Percentiles rank a stretch among this genome's conserved stretches.
Evolutionary conservation across 140 eudicot genomes (phyloP).

Genomic region (Senecio squalidus): DNA sequence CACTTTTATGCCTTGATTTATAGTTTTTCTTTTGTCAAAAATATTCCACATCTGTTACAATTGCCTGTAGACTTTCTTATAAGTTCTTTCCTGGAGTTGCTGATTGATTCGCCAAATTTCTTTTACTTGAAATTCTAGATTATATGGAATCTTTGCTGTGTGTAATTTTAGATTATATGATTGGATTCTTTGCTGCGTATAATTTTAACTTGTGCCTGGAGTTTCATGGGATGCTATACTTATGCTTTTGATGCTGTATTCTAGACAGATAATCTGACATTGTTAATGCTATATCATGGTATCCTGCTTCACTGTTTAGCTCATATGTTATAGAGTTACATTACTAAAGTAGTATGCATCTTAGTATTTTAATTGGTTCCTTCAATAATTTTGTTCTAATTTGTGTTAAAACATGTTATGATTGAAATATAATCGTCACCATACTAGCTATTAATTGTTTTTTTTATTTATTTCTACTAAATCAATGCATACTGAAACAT

Average conservation of each 20-base stretch:
- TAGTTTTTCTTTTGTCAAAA: slow-evolving; percentile 6
- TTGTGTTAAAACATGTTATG: not conserved
- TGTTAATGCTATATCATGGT: slow-evolving; percentile 2
- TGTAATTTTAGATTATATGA: not conserved
- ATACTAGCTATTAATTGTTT: not conserved
- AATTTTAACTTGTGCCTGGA: slow-evolving; percentile 3
- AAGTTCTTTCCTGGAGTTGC: not conserved
- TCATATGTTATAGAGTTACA: not conserved
- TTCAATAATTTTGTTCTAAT: not conserved
- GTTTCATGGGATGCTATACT: slow-evolving; percentile 1
- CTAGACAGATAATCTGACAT: slow-evolving; percentile 1
- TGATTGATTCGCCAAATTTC: slow-evolving; percentile 7
- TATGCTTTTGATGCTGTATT: not conserved
- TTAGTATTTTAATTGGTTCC: too few relatives aligned
- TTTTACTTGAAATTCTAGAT: not conserved
- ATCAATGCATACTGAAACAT: not conserved
- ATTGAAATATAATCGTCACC: slow-evolving; percentile 1
- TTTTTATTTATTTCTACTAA: too few relatives aligned
- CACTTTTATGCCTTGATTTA: slow-evolving; percentile 9
- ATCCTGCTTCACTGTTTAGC: not conserved
- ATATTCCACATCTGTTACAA: not conserved
- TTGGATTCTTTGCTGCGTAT: slow-evolving; percentile 5
- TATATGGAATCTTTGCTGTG: too few relatives aligned
- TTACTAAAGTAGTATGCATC: too few relatives aligned
- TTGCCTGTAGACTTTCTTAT: not conserved